These are phyloP conservation scores for Dothidotthia symphoricarpi DNA, from an alignment of 2,329 filamentous ascomycete species.

Conservation along the genomic window DNA sequence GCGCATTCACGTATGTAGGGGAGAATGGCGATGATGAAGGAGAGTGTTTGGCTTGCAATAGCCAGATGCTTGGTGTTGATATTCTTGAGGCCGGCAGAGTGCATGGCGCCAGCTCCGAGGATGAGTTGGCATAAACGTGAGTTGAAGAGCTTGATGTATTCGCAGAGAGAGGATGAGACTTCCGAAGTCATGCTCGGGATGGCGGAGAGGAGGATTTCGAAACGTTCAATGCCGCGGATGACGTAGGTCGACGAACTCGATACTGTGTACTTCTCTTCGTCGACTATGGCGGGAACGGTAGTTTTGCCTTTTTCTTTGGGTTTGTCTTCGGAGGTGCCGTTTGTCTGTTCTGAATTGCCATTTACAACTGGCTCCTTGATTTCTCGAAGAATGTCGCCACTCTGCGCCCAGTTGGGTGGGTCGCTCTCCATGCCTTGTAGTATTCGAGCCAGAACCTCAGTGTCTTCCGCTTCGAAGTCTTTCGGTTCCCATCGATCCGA, in stretches of 20 bases:
- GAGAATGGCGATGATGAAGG: conserved; percentile 81
- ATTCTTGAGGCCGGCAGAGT: conserved; percentile 85
- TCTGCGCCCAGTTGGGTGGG: conserved; percentile 62
- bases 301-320: conserved; percentile 47
- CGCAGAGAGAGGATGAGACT: conserved; percentile 73
- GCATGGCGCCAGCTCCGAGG: conserved; percentile 86
- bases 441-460: conserved; percentile 61
- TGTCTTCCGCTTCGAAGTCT: conserved; percentile 67
- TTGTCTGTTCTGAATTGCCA: conserved; percentile 24
- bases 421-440: conserved; percentile 70
- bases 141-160: conserved; percentile 91
- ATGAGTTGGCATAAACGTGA: conserved; percentile 95
- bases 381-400: conserved; percentile 45
- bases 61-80: conserved; percentile 90
- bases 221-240: conserved; percentile 75
- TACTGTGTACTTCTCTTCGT: conserved; percentile 81
- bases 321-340: conserved; percentile 33
- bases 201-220: conserved; percentile 76
- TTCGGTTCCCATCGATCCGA: conserved; percentile 76
- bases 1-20: conserved; percentile 91
- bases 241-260: conserved; percentile 80
- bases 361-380: conserved; percentile 24
- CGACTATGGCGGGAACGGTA: conserved; percentile 65
- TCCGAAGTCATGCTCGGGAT: conserved; percentile 89
- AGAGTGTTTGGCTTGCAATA: conserved; percentile 82